Evolutionary conservation across 148 eudicot species (phyloP).

Genomic region (Camellia lanceoleosa): DNA sequence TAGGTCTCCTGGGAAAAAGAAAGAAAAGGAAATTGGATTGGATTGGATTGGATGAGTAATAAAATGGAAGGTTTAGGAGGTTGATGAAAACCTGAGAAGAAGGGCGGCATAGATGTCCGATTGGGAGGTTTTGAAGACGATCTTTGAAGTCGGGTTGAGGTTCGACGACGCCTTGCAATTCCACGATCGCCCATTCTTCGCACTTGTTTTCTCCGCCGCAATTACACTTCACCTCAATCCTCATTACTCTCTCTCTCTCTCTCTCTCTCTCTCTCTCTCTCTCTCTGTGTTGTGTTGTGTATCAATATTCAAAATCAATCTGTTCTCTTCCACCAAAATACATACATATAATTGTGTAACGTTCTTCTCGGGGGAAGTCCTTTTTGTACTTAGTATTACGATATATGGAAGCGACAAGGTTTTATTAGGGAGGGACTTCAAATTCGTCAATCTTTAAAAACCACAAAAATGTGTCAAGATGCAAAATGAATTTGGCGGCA

Average conservation of each 20-base stretch:
- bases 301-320: no score
- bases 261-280: neutral
- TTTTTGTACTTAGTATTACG: no score
- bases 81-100: conserved; percentile 52
- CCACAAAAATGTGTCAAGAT: no score
- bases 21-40: neutral
- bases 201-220: conserved; percentile 66
- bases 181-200: conserved; percentile 89
- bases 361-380: no score
- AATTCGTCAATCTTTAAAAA: no score
- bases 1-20: conserved; percentile 53
- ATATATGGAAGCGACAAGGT: no score
- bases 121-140: conserved; percentile 59
- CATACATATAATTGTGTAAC: no score
- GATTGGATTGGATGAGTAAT: neutral
- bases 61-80: neutral
- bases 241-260: conserved; percentile 24
- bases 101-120: conserved; percentile 87
- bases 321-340: no score
- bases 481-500: no score
- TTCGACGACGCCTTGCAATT: conserved; percentile 84
- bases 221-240: conserved; percentile 68
- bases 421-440: no score
- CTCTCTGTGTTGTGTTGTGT: no score
- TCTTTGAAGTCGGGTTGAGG: conserved; percentile 50